Percentiles rank a stretch among this genome's conserved stretches.
phyloP scores from a whole-genome alignment of 2,329 filamentous ascomycete species.

The Calcarisporium arbuscula region DNA sequence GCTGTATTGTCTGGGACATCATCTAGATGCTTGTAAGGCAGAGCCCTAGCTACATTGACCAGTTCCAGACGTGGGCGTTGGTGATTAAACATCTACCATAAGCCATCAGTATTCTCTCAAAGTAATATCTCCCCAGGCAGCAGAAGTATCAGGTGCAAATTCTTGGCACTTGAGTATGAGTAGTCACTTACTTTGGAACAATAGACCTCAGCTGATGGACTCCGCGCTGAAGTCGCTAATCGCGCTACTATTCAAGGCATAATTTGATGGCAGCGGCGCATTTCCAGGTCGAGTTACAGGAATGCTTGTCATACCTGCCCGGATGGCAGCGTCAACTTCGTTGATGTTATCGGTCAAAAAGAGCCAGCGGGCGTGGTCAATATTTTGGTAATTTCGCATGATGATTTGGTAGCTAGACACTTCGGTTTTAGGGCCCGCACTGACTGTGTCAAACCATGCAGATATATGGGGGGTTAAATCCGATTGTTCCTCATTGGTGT shows the following conservation, averaged over 20 bases:
- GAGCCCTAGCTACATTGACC: too few relatives aligned
- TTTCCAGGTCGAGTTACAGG: slow-evolving; percentile 66
- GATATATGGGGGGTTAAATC: slow-evolving; percentile 54
- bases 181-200: too few relatives aligned
- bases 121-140: too few relatives aligned
- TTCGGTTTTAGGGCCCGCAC: slow-evolving; percentile 69
- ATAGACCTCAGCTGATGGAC: too few relatives aligned
- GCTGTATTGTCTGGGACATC: too few relatives aligned
- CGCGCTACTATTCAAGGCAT: slow-evolving; percentile 28
- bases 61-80: too few relatives aligned
- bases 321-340: slow-evolving; percentile 57
- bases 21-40: too few relatives aligned
- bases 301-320: slow-evolving; percentile 56
- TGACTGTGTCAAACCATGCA: slow-evolving; percentile 74
- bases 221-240: slow-evolving; percentile 27
- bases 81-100: too few relatives aligned
- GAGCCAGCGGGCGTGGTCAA: slow-evolving; percentile 51
- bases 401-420: slow-evolving; percentile 62
- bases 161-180: too few relatives aligned
- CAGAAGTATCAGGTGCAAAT: too few relatives aligned
- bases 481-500: slow-evolving; percentile 52
- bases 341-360: slow-evolving; percentile 77
- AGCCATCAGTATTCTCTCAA: too few relatives aligned
- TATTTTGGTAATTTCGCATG: slow-evolving; percentile 34
- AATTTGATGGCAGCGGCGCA: slow-evolving; percentile 48